A percentile compares a stretch with the other conserved stretches of the same genome.
Conservation (phyloP, 352 stramenopile genomes). For the Pythium volutum region DNA sequence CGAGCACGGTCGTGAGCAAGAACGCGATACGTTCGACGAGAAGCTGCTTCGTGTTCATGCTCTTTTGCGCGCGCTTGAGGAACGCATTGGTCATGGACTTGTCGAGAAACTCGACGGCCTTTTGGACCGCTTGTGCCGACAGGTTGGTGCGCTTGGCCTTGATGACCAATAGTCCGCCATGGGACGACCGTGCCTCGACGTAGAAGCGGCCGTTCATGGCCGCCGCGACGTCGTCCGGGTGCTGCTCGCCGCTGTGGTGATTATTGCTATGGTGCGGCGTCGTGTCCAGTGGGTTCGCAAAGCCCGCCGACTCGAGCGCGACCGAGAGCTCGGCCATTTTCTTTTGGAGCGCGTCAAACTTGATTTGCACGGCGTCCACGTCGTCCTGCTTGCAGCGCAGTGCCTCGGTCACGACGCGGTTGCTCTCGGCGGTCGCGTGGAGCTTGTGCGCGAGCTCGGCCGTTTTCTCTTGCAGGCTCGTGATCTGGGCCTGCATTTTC, state of each 20-base stretch:
- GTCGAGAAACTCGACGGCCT: conserved; percentile 88
- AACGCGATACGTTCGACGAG: conserved; percentile 88
- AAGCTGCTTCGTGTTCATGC: conserved; percentile 90
- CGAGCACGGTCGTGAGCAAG: conserved; percentile 68
- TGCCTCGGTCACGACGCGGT: conserved; percentile 91
- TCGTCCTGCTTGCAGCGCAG: conserved; percentile 89
- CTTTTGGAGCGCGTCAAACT: conserved; percentile 72
- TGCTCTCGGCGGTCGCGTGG: conserved; percentile 88
- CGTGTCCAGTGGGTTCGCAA: conserved; percentile 32
- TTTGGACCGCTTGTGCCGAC: conserved; percentile 45
- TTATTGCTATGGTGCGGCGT: conserved; percentile 26
- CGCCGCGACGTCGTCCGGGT: conserved; percentile 57
- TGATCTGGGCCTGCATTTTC: conserved; percentile 92
- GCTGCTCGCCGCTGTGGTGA: conserved; percentile 26
- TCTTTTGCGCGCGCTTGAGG: conserved; percentile 92
- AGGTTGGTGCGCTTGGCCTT: conserved; percentile 90
- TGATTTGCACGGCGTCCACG: conserved; percentile 81
- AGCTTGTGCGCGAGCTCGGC: conserved; percentile 90
- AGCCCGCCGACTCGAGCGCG: conserved; percentile 54
- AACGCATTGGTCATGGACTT: conserved; percentile 89
- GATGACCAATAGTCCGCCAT: conserved; percentile 87
- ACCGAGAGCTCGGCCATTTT: conserved; percentile 62
- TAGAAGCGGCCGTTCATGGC: conserved; percentile 82
- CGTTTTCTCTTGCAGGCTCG: conserved; percentile 84
- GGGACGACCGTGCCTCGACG: conserved; percentile 74